These are phyloP conservation scores for Taiozyma sp. DNA, from an alignment of 1,139 yeast genomes.

Conservation along the genomic window DNA sequence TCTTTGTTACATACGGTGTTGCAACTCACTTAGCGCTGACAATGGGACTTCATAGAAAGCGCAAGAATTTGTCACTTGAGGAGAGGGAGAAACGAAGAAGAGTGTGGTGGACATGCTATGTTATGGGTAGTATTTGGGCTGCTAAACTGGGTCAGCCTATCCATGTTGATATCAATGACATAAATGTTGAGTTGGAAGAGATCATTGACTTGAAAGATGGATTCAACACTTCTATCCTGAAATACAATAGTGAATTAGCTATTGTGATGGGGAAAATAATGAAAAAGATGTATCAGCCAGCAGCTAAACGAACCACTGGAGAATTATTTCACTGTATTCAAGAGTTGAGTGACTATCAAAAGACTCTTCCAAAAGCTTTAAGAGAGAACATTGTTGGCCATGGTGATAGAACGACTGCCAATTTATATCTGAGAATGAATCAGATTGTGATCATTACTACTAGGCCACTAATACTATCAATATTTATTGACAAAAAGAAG, in stretches of 20 bases:
- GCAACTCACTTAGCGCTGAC: conserved; percentile 43
- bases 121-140: conserved; percentile 46
- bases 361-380: conserved; percentile 18
- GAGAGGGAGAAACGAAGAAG: conserved; percentile 38
- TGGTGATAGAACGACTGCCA: conserved; percentile 33
- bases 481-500: conserved; percentile 33
- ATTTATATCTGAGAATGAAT: conserved; percentile 25
- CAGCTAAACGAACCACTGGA: conserved; percentile 13
- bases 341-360: conserved; percentile 15
- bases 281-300: conserved; percentile 19
- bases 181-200: conserved; percentile 42
- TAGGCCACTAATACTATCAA: conserved; percentile 39
- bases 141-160: conserved; percentile 41
- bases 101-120: conserved; percentile 51
- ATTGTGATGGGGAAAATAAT: conserved; percentile 14
- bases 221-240: conserved; percentile 24
- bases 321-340: conserved; percentile 13
- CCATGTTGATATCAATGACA: conserved; percentile 43
- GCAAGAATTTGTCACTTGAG: conserved; percentile 17
- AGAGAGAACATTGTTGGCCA: conserved; percentile 22
- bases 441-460: conserved; percentile 40
- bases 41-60: conserved; percentile 40
- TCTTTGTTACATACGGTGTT: conserved; percentile 44
- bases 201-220: conserved; percentile 33
- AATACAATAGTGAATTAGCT: conserved; percentile 11